Evolutionary conservation across 768 basidiomycete genomes (phyloP).

Genomic region (Psilocybe azurescens): DNA sequence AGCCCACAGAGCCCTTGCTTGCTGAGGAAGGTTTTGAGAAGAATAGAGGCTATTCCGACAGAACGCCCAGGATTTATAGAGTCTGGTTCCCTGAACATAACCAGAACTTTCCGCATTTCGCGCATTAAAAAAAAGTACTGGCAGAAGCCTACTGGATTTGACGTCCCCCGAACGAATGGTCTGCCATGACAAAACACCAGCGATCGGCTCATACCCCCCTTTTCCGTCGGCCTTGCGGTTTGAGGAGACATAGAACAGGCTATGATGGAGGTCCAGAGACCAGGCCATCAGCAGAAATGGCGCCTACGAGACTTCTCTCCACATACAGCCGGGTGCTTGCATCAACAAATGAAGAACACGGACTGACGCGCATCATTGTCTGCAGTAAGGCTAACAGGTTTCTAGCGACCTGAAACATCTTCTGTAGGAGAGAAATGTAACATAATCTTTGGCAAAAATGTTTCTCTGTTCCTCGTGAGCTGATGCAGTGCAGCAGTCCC

Average conservation of each 20-base stretch:
- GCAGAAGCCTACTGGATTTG: not conserved
- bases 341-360: conserved; percentile 1
- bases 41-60: not conserved
- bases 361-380: not conserved
- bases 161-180: not conserved
- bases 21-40: not conserved
- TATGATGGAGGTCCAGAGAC: not conserved
- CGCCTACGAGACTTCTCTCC: not conserved
- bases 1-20: not conserved
- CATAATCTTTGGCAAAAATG: not conserved
- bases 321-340: not conserved
- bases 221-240: conserved; percentile 4
- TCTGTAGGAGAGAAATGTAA: not conserved
- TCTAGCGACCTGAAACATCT: not conserved
- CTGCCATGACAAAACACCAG: not conserved
- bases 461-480: not conserved
- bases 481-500: not conserved
- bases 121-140: not conserved
- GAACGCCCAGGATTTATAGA: not conserved
- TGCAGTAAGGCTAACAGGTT: not conserved
- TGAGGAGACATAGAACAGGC: not conserved
- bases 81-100: not conserved
- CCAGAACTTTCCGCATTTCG: not conserved
- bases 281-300: not conserved
- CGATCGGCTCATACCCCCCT: not conserved